Conservation (phyloP, 176 grass and related monocot species). For the Cenchrus americanus region DNA sequence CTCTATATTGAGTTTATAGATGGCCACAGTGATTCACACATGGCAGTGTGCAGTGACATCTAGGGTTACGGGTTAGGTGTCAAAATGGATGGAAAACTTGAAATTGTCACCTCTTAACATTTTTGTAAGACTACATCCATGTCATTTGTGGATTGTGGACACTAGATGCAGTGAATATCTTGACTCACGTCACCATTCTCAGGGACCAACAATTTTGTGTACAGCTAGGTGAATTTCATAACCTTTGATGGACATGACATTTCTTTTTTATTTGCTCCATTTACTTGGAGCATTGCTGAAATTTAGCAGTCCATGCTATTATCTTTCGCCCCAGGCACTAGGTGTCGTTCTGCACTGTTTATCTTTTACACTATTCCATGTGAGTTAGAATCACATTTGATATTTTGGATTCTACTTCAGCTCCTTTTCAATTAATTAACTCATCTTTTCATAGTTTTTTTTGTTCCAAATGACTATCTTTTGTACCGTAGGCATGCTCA, state of each 20-base stretch:
- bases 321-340: slow-evolving; percentile 5
- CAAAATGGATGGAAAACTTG: slow-evolving; percentile 9
- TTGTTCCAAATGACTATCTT: slow-evolving; percentile 15
- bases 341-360: neutral
- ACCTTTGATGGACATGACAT: neutral
- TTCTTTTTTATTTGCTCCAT: slow-evolving; percentile 26
- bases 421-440: slow-evolving; percentile 8
- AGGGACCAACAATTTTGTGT: slow-evolving; percentile 7
- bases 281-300: neutral
- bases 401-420: neutral
- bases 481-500: neutral
- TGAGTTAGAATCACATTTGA: slow-evolving; percentile 14
- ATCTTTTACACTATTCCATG: slow-evolving; percentile 9
- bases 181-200: neutral
- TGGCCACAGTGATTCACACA: slow-evolving; percentile 6
- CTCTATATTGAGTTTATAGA: neutral
- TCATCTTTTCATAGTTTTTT: neutral
- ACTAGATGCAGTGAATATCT: slow-evolving; percentile 4
- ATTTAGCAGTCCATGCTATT: neutral
- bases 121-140: slow-evolving; percentile 18
- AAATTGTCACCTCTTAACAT: slow-evolving; percentile 30
- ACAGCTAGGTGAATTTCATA: neutral
- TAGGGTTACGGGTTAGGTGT: neutral
- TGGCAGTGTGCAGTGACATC: neutral
- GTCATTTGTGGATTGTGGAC: neutral